Base-by-base conservation (phyloP, 1,139 yeast genomes). In the Suhomyces coccinellae region DNA sequence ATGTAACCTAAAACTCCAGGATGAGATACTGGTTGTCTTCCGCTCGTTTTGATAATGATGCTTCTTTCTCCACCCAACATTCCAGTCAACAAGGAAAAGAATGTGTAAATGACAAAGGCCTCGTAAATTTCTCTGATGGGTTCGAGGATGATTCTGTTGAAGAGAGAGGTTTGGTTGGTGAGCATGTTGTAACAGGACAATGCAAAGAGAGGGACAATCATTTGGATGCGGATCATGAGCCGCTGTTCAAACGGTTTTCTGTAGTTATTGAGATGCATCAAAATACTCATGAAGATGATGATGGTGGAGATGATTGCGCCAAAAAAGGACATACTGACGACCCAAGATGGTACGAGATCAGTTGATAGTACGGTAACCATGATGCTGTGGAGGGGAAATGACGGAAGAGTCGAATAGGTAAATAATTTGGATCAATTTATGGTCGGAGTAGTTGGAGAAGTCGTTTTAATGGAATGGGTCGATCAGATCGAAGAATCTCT, bases 71-170 rank as follows among this genome's bases (percentile, higher is more conserved):
- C 99, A 0, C 98, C 98, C 11, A 93, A 75, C 72, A 89, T 79
- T 50, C 84, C 81, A 1, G 95, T 89, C 45, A 95, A 70, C 33
- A 91, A 72, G 20, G 93, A 79, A 67, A 88, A 91, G 63, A 93
- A 93, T 3, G 97, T 90, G 63, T 93, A 95, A 36, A 93, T 87
- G 36, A 91, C 97, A 66, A 95, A 88, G 0, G 98, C 97, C 65
- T 95, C 99, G 63, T 93, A 93, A 1, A 91, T 82, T 59, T 93
- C 99, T 44, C 95, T 73, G 1, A 87, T 56, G 0, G 97, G 96
- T 52, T 85, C 95, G 10, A 91, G 57, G 20, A 85, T 59, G 41
- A 68, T 67, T 29, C 80, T 75, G 17, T 73, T 63, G 10, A 67
- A 48, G 6, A 54, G 38, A 3, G 73, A 61, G 12, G 63, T 51